Evolutionary conservation across 805 yeast genomes (phyloP).

Genomic region (Trichomonascus vanleenenianus): DNA sequence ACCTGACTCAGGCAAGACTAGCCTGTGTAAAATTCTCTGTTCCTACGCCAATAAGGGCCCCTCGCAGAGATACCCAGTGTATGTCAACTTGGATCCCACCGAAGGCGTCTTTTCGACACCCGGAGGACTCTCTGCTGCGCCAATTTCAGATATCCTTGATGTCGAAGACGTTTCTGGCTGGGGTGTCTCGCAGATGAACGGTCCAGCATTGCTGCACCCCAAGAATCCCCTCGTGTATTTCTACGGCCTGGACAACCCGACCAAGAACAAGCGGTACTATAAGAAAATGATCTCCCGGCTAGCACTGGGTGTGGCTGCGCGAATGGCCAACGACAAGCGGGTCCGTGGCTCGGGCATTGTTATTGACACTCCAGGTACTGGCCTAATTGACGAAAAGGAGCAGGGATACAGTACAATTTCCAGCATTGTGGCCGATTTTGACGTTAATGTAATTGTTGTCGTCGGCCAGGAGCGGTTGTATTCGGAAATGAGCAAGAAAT

Average conservation of each 20-base stretch:
- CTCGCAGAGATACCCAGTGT: slow-evolving; percentile 48
- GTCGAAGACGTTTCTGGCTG: slow-evolving; percentile 54
- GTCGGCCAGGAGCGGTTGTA: slow-evolving; percentile 69
- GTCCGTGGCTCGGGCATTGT: slow-evolving; percentile 47
- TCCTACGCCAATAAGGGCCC: slow-evolving; percentile 73
- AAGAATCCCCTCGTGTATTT: slow-evolving; percentile 82
- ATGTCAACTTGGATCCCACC: slow-evolving; percentile 72
- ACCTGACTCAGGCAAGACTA: slow-evolving; percentile 67
- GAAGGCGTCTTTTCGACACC: slow-evolving; percentile 69
- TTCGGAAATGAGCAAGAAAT: slow-evolving; percentile 50
- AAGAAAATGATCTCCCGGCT: slow-evolving; percentile 41
- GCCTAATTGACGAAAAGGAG: slow-evolving; percentile 23
- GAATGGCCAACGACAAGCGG: slow-evolving; percentile 44
- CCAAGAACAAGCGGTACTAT: slow-evolving; percentile 52
- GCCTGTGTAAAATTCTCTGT: slow-evolving; percentile 57
- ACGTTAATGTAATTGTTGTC: slow-evolving; percentile 53
- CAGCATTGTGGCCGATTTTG: slow-evolving; percentile 50
- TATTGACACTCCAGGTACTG: slow-evolving; percentile 62
- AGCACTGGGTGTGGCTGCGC: slow-evolving; percentile 37
- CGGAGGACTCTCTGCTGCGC: slow-evolving; percentile 78
- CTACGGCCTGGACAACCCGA: slow-evolving; percentile 59
- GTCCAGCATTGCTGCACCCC: slow-evolving; percentile 46
- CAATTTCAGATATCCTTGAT: slow-evolving; percentile 73
- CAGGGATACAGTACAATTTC: slow-evolving; percentile 36
- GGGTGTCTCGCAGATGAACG: slow-evolving; percentile 67